Percentiles rank a stretch among this genome's conserved stretches.
Conservation (phyloP, 2,329 filamentous ascomycete genomes). For the Aspergillus ochraceus region DNA sequence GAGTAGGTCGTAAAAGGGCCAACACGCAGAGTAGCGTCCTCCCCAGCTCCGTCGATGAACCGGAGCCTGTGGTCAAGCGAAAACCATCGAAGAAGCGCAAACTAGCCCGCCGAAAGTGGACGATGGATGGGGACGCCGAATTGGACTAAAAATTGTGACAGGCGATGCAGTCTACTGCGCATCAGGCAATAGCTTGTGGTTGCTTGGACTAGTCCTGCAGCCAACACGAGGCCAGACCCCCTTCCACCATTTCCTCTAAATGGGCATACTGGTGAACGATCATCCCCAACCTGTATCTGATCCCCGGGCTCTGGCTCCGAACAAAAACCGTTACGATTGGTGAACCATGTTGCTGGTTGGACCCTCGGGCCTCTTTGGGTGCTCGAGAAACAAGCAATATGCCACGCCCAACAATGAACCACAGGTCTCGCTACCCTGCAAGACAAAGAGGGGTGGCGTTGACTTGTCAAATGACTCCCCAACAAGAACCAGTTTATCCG, state of each 20-base stretch:
- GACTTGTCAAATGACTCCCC: background rate
- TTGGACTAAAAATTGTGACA: conserved; percentile 14
- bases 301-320: background rate
- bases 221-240: background rate
- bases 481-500: conserved; percentile 1
- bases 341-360: background rate
- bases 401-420: background rate
- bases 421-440: background rate
- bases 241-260: no score
- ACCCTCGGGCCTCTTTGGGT: background rate
- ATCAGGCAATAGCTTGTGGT: background rate
- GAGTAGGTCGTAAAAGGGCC: conserved; percentile 20
- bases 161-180: background rate
- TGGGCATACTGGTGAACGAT: background rate
- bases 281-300: background rate
- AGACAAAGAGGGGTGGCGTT: background rate
- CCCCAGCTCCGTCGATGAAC: conserved; percentile 26
- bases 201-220: background rate
- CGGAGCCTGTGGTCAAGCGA: conserved; percentile 16
- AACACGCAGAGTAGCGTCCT: conserved; percentile 20
- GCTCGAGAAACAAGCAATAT: background rate
- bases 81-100: conserved; percentile 28
- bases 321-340: background rate
- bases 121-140: conserved; percentile 25
- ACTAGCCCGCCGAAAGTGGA: conserved; percentile 18